A percentile compares a stretch with the other conserved stretches of the same genome.
phyloP scores from a whole-genome alignment of 169 alveolate species.

The Plasmodium coatneyi region DNA sequence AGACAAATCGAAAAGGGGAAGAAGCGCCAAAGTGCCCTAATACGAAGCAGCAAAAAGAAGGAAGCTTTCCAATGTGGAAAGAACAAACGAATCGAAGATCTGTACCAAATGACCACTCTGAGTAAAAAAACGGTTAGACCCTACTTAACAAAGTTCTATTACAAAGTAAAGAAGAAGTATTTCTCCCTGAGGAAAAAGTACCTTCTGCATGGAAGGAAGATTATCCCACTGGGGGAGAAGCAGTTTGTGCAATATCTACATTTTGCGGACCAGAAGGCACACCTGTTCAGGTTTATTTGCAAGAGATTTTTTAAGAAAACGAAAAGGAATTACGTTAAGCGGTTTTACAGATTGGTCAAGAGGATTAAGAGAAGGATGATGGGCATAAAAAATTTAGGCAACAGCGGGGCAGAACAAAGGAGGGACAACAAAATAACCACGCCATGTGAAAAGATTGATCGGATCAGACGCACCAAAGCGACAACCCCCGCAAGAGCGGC shows the following conservation, averaged over 20 bases:
- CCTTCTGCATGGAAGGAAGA: neutral
- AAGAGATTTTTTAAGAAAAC: slow-evolving; percentile 32
- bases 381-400: neutral
- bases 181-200: slow-evolving; percentile 44
- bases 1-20: neutral
- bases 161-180: slow-evolving; percentile 64
- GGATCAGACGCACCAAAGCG: neutral
- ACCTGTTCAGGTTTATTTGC: slow-evolving; percentile 20
- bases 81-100: slow-evolving; percentile 12
- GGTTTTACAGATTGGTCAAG: slow-evolving; percentile 6
- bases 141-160: slow-evolving; percentile 45
- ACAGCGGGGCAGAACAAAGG: neutral
- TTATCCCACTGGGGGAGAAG: neutral
- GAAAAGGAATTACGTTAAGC: slow-evolving; percentile 30
- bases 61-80: neutral
- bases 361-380: neutral
- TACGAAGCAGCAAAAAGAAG: neutral
- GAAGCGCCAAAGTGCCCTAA: neutral
- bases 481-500: neutral
- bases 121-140: slow-evolving; percentile 62
- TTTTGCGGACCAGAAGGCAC: slow-evolving; percentile 13
- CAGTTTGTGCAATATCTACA: neutral
- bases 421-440: neutral
- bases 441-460: neutral
- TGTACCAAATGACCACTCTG: slow-evolving; percentile 27